These are phyloP conservation scores for Pseudogymnoascus sp. DNA, from an alignment of 2,329 filamentous ascomycete species.

Conservation along the genomic window DNA sequence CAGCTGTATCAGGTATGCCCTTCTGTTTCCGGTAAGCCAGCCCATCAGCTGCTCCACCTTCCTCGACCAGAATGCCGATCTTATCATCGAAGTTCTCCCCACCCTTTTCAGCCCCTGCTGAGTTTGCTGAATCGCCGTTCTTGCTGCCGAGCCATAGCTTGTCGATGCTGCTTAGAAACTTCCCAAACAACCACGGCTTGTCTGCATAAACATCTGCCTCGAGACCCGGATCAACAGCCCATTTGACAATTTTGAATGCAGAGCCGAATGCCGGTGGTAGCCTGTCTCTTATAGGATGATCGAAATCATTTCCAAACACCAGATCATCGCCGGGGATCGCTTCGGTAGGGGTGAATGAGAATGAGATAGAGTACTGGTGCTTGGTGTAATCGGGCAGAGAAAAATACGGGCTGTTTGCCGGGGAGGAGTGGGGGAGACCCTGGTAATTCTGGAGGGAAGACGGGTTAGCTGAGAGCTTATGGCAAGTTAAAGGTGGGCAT, in stretches of 20 bases:
- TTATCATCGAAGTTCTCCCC: slow-evolving; percentile 33
- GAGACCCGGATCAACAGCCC: slow-evolving; percentile 83
- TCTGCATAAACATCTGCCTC: slow-evolving; percentile 88
- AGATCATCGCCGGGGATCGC: slow-evolving; percentile 44
- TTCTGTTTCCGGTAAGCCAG: slow-evolving; percentile 35
- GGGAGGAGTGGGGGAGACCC: slow-evolving; percentile 65
- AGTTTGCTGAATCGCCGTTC: slow-evolving; percentile 12
- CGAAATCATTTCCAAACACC: slow-evolving; percentile 93
- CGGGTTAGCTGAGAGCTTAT: slow-evolving; percentile 8
- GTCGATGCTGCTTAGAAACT: slow-evolving; percentile 74
- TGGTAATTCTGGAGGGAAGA: slow-evolving; percentile 36
- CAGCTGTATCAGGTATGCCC: slow-evolving; percentile 44
- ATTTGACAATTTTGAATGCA: slow-evolving; percentile 77
- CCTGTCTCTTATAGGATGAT: slow-evolving; percentile 76
- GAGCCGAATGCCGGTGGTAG: slow-evolving; percentile 80
- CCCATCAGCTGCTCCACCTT: slow-evolving; percentile 55
- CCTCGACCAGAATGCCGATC: slow-evolving; percentile 50
- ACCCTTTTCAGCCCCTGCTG: slow-evolving; percentile 21
- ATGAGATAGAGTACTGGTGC: slow-evolving; percentile 72
- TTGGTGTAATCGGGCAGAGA: slow-evolving; percentile 54
- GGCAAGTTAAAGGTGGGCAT: neutral
- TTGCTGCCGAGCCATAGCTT: slow-evolving; percentile 55
- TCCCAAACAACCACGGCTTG: slow-evolving; percentile 76
- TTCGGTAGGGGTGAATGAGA: slow-evolving; percentile 65
- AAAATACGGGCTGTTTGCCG: slow-evolving; percentile 71